Conservation (phyloP, 2,329 filamentous ascomycete genomes). For the Neofusicoccum sp. region DNA sequence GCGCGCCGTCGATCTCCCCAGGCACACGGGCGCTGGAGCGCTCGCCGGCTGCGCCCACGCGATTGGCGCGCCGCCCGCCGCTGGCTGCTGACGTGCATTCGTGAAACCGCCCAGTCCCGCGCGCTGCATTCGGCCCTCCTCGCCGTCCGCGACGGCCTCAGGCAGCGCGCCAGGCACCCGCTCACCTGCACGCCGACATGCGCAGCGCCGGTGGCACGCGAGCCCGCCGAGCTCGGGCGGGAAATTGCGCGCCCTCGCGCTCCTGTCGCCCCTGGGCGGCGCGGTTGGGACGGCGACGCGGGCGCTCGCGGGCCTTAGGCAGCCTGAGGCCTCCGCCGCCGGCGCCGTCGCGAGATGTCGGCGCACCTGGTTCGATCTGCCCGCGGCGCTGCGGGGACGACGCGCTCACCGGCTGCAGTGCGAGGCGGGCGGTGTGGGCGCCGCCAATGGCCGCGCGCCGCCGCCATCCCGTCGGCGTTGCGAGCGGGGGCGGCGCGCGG, state of each 20-base stretch:
- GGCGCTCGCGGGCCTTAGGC: neutral
- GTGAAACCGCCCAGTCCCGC: constrained; percentile 1
- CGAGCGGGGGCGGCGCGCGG: too few relatives aligned
- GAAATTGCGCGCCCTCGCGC: neutral
- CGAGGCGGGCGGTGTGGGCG: neutral
- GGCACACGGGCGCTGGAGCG: neutral
- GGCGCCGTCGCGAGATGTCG: neutral
- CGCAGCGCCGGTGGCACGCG: too few relatives aligned
- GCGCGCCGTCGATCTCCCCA: neutral
- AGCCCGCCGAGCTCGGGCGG: too few relatives aligned
- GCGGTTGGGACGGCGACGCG: too few relatives aligned
- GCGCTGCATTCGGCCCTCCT: neutral
- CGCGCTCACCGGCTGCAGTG: neutral
- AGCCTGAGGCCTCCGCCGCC: neutral
- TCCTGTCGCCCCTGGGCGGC: neutral
- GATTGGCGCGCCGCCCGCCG: neutral
- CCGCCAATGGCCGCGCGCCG: too few relatives aligned
- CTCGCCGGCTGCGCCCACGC: too few relatives aligned
- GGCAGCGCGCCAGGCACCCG: neutral
- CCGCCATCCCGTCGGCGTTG: too few relatives aligned
- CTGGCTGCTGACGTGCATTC: neutral
- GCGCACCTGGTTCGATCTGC: constrained; percentile 2
- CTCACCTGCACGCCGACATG: neutral
- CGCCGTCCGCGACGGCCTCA: neutral
- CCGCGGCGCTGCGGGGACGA: neutral